Conservation (phyloP, 331 rosid species). For the Quercus tomentella region DNA sequence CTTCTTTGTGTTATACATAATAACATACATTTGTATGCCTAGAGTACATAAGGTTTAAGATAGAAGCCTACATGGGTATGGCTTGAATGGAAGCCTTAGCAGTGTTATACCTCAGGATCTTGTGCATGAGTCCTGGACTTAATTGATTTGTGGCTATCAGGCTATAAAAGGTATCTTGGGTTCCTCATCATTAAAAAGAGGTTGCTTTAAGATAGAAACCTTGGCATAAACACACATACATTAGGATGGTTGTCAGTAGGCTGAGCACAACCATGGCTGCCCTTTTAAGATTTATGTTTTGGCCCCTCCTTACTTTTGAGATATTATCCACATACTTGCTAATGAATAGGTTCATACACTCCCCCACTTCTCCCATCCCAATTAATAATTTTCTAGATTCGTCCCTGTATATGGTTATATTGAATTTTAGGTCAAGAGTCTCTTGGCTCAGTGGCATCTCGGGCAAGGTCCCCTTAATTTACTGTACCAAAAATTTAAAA, state of each 20-base stretch:
- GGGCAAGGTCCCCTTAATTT: too few species aligned
- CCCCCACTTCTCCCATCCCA: background rate
- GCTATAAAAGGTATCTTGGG: too few species aligned
- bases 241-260: background rate
- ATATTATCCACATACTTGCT: background rate
- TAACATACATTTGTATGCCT: background rate
- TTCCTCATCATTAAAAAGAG: too few species aligned
- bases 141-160: too few species aligned
- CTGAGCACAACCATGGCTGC: background rate
- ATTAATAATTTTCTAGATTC: too few species aligned
- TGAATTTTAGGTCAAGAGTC: background rate
- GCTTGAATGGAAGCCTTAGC: too few species aligned
- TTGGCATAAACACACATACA: too few species aligned
- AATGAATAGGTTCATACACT: background rate
- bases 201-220: too few species aligned
- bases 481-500: too few species aligned
- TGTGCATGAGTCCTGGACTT: too few species aligned
- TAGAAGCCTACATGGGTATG: background rate
- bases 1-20: background rate
- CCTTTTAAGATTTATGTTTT: background rate
- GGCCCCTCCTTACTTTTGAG: background rate
- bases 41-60: background rate
- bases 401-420: background rate
- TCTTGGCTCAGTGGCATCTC: too few species aligned
- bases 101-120: too few species aligned